Evolutionary conservation across 805 yeast species (phyloP), one percentile per base, ranked within the genome.

Genomic region (Metschnikowia reukaufii): DNA sequence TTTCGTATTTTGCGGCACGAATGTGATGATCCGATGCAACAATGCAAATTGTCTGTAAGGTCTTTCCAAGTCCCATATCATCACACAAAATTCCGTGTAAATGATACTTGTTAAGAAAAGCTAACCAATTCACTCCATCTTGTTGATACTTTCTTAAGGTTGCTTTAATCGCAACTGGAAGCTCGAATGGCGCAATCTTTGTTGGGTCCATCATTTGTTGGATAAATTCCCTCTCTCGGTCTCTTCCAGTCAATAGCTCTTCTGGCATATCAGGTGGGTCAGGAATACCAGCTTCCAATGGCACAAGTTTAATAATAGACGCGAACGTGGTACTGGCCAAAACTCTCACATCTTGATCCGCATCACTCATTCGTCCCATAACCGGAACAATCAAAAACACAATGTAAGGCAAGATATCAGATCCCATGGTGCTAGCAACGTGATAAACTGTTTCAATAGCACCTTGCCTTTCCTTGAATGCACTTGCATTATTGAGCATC

Each of bases 51-150:
- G 99, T 91, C 67, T 94, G 99, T 50, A 94, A 74, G 0, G 99
- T 94, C 64, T 94, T 94, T 43, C 99, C 99, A 25, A 94, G 76
- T 6, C 99, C 99, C 99, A 94, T 94, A 81, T 94, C 99, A 65
- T 94, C 99, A 81, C 99, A 94, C 40, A 94, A 73, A 60, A 94
- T 92, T 44, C 99, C 99, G 69, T 94, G 99, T 44, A 94, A 72
- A 65, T 92, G 96, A 63, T 94, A 94, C 60, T 88, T 88, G 70
- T 94, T 94, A 60, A 94, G 76, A 62, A 94, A 94, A 7, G 96
- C 96, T 44, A 94, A 74, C 99, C 99, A 94, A 64, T 92, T 94
- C 32, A 94, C 95, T 66, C 99, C 99, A 50, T 94, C 98, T 64
- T 94, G 98, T 69, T 94, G 99, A 63, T 94, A 94, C 52, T 88